Conservation (phyloP, 345 rosid genomes). For the Aegle marmelos region DNA sequence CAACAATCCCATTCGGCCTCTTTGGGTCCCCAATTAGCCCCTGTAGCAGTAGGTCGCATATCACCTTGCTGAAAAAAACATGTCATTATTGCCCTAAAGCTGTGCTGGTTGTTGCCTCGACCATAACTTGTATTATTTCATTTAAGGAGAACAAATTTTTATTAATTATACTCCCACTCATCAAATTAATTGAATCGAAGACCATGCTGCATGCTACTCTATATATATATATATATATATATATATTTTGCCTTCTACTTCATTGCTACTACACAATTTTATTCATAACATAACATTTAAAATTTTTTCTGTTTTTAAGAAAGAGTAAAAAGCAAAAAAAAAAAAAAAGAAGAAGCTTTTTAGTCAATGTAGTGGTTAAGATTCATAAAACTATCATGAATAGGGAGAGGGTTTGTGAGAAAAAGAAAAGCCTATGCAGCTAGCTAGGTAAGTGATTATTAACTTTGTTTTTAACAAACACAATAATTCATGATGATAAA, state of each 20-base stretch:
- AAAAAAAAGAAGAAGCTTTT: not conserved
- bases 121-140: conserved; percentile 24
- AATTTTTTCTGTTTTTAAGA: too few species aligned
- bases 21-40: conserved; percentile 12
- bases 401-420: not conserved
- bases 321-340: too few species aligned
- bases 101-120: conserved; percentile 29
- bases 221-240: too few species aligned
- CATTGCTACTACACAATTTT: too few species aligned
- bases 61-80: not conserved
- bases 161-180: too few species aligned
- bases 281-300: too few species aligned
- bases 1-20: not conserved
- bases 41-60: conserved; percentile 6
- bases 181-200: too few species aligned
- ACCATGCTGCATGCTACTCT: too few species aligned
- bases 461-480: conserved; percentile 1
- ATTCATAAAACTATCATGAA: not conserved
- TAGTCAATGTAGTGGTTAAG: conserved; percentile 1
- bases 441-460: conserved; percentile 2
- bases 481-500: conserved; percentile 3
- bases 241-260: too few species aligned
- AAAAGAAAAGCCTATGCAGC: not conserved
- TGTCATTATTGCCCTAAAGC: conserved; percentile 28
- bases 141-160: conserved; percentile 11